Evolutionary conservation across 2,329 filamentous ascomycete genomes (phyloP).

Genomic region (Nannizziopsis barbatae): DNA sequence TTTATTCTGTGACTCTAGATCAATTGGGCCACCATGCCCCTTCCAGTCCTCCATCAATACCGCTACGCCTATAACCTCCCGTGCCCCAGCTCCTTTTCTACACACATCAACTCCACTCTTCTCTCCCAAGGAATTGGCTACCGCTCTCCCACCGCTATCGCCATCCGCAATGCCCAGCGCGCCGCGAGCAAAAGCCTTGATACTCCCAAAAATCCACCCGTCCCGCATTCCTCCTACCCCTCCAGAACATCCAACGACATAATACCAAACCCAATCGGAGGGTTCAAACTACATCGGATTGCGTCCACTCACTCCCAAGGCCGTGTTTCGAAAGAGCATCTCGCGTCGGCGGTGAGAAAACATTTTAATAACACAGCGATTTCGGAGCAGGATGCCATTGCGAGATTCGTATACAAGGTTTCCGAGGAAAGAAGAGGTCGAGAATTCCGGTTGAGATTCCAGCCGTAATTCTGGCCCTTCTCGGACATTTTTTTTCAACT

Average conservation of each 20-base stretch:
- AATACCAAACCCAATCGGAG: not conserved
- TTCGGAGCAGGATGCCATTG: conserved; percentile 38
- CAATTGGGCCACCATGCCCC: conserved; percentile 34
- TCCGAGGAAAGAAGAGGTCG: conserved; percentile 34
- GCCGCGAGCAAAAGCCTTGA: conserved; percentile 15
- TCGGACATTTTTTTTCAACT: not conserved
- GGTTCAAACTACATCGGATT: not conserved
- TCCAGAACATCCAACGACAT: not conserved
- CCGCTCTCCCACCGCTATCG: conserved; percentile 36
- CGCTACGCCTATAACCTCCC: conserved; percentile 38
- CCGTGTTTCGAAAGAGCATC: conserved; percentile 32
- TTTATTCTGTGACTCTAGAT: conserved; percentile 23
- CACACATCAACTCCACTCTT: conserved; percentile 37
- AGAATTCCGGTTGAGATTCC: conserved; percentile 34
- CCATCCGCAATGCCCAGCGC: conserved; percentile 23
- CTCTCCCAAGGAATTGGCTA: conserved; percentile 37
- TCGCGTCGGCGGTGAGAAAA: conserved; percentile 36
- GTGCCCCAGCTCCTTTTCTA: conserved; percentile 35
- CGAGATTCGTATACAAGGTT: conserved; percentile 40
- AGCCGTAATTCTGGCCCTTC: conserved; percentile 22
- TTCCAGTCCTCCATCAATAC: conserved; percentile 39
- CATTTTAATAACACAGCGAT: conserved; percentile 39
- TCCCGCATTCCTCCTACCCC: not conserved
- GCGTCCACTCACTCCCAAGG: conserved; percentile 21
- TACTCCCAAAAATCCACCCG: not conserved